Evolutionary conservation across 1,284 basidiomycete genomes (phyloP).

Genomic region (Schizophyllum amplum): DNA sequence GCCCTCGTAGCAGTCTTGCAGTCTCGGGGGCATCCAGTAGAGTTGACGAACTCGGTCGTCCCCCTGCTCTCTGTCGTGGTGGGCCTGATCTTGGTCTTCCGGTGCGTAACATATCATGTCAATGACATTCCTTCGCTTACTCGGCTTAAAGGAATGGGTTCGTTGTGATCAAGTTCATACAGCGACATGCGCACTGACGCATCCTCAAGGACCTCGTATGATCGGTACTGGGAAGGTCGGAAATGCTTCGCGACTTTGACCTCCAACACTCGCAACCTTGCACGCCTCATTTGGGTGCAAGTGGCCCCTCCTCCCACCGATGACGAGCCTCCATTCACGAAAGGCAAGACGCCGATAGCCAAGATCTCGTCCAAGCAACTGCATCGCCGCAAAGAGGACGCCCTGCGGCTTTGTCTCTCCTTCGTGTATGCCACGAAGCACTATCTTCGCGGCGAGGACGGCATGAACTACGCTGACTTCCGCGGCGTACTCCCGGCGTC

Average conservation of each 20-base stretch:
- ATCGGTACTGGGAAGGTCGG: constrained; percentile 79
- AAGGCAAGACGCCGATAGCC: constrained; percentile 41
- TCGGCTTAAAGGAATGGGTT: constrained; percentile 30
- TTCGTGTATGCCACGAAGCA: constrained; percentile 65
- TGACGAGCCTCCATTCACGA: constrained; percentile 29
- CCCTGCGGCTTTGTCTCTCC: constrained; percentile 58
- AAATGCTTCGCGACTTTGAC: constrained; percentile 69
- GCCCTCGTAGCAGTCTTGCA: constrained; percentile 50
- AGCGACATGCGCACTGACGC: neutral
- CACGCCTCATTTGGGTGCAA: constrained; percentile 68
- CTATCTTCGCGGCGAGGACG: constrained; percentile 72
- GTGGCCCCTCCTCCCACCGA: constrained; percentile 56
- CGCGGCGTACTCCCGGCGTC: constrained; percentile 53
- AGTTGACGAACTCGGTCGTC: constrained; percentile 67
- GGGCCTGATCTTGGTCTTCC: constrained; percentile 71
- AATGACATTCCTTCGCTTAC: constrained; percentile 1
- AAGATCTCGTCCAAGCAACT: constrained; percentile 48
- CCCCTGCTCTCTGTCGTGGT: constrained; percentile 88
- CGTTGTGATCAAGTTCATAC: constrained; percentile 7
- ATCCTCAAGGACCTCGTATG: constrained; percentile 59
- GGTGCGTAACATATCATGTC: constrained; percentile 32
- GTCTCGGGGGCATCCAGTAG: constrained; percentile 43
- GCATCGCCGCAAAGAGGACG: constrained; percentile 61
- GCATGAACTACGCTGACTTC: constrained; percentile 60
- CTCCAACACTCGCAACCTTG: constrained; percentile 43